Base-by-base conservation (phyloP, 768 basidiomycete genomes). In the Leccinellum rugosiceps region DNA sequence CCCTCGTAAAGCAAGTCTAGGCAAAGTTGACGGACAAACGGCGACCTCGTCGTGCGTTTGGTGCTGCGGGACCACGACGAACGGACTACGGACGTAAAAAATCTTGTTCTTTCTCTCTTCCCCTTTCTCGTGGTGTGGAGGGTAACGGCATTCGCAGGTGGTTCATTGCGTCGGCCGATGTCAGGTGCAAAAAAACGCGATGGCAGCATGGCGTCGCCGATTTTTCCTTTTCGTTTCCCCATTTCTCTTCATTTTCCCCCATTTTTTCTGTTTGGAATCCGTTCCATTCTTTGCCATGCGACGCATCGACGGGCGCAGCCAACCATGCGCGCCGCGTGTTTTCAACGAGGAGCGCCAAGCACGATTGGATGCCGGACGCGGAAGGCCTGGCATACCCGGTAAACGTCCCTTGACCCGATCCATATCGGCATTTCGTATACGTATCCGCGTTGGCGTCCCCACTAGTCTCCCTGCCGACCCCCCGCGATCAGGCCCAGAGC, bases 301-400 rank as follows among this genome's bases (percentile, higher is more conserved):
- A 14, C 23, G 13, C 23, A 45, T 45, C 14, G 44, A 45, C 46
- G 19, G 50, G 58, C 51, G 55, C 56, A 50, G 35, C 35, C 8
- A 30, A 54, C 50, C 19, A 32, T 50, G 44, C 21, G 8, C 1
- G 30, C 62, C 56, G 62, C 66, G 65, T 67, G 66, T 67, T 57
- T 67, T 62, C 66, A 69, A 64, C 51, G 66, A 69, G 66, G 64
- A 57, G 41, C 35, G 31, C 45, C 13, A 55, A 41, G n/a, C 31
- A 19, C n/a, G 41, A 43, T 43, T 43, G 19, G 19, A 43, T 43
- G 41, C 41, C 41, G 19, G 35, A 8, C 35, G 6, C 35, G 35
- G n/a, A 19, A 43, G 41, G 41, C 41, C 41, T 19, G 41, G 19
- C 41, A 19, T 43, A 19, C 41, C 41, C 41, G 11, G 19, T 43